Evolutionary conservation across 345 rosid genomes (phyloP).

Genomic region (Eucalyptus marginata): DNA sequence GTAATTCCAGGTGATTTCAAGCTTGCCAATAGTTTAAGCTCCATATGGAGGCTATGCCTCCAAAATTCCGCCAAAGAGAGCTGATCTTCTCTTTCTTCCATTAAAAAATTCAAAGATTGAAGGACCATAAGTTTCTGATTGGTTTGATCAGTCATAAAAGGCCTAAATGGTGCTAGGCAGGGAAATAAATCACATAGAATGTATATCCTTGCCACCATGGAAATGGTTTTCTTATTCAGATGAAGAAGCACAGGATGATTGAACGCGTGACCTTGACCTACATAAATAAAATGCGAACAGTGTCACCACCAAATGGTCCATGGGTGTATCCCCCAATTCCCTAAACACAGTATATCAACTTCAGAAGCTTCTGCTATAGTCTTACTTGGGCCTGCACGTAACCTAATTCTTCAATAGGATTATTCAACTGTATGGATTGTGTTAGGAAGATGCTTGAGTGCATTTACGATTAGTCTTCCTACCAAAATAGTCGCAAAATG

Average conservation of each 20-base stretch:
- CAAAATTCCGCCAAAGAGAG: not conserved
- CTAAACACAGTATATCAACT: not conserved
- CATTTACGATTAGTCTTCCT: too few relatives aligned
- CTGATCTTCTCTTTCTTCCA: not conserved
- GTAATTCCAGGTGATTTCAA: accelerated
- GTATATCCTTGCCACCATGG: accelerated
- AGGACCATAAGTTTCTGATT: not conserved
- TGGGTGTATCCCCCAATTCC: not conserved
- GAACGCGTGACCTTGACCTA: not conserved
- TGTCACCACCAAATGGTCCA: not conserved
- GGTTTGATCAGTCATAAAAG: not conserved
- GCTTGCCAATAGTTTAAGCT: not conserved
- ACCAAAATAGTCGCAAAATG: too few relatives aligned
- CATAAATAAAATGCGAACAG: not conserved
- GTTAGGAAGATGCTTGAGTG: not conserved
- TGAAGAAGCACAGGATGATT: not conserved
- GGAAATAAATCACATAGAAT: not conserved
- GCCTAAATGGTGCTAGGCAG: not conserved
- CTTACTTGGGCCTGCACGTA: accelerated
- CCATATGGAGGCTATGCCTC: not conserved
- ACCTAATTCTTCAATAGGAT: not conserved
- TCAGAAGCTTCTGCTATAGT: not conserved
- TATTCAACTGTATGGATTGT: not conserved
- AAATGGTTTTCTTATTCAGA: not conserved
- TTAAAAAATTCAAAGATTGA: not conserved